Conservation (phyloP, 257 asterid species). For the Salvia hispanica region DNA sequence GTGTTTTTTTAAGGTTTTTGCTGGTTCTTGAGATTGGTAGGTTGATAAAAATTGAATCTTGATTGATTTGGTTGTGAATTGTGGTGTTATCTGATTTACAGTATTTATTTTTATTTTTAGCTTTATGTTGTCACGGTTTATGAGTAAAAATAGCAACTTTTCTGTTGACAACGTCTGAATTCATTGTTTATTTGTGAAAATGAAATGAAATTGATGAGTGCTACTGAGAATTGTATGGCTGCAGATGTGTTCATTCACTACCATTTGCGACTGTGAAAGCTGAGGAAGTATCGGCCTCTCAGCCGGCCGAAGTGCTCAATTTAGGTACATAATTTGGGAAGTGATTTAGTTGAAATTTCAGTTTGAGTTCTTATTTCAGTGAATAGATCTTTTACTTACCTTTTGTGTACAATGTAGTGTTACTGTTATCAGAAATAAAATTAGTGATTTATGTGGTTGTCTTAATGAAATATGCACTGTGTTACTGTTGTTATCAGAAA, state of each 20-base stretch:
- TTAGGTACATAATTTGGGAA: conserved; percentile 52
- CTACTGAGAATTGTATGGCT: neutral
- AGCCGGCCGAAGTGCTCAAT: conserved; percentile 89
- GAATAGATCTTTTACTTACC: neutral
- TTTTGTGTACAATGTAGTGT: neutral
- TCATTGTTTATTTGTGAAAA: neutral
- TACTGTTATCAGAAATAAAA: neutral
- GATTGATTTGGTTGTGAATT: neutral
- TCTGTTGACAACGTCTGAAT: neutral
- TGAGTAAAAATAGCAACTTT: neutral
- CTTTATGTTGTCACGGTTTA: neutral
- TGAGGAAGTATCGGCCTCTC: conserved; percentile 78
- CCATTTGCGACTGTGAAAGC: conserved; percentile 74
- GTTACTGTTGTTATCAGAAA: conserved; percentile 13
- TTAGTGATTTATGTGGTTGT: neutral
- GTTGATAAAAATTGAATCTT: conserved; percentile 14
- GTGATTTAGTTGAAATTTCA: neutral
- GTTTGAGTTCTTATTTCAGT: neutral
- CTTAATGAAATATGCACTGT: neutral
- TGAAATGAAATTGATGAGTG: neutral
- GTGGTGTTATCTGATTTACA: neutral
- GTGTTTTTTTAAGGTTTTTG: neutral
- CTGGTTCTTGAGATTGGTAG: neutral
- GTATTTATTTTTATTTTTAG: neutral
- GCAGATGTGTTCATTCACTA: conserved; percentile 63